phyloP scores from a whole-genome alignment of 148 eudicot genomes.

The Camellia granthamiana region DNA sequence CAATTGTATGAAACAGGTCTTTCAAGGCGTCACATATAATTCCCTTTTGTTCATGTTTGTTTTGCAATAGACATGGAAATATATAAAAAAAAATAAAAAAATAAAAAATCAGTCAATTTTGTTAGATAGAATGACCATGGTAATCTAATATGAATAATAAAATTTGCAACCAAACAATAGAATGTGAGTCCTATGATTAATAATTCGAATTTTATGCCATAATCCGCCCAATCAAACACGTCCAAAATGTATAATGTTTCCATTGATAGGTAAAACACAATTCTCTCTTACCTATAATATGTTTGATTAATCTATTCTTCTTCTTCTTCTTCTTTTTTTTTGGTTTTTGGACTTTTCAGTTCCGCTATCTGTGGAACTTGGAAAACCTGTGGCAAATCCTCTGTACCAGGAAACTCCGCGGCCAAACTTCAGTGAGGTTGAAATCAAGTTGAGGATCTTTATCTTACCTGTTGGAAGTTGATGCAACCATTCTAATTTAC shows the following conservation, averaged over 20 bases:
- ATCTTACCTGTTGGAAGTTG: neutral
- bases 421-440: constrained; percentile 60
- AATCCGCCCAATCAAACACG: too few relatives aligned
- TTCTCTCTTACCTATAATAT: neutral
- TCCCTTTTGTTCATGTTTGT: too few relatives aligned
- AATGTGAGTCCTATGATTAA: too few relatives aligned
- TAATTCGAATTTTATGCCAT: too few relatives aligned
- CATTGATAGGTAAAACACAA: neutral
- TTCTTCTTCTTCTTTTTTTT: neutral
- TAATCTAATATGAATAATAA: too few relatives aligned
- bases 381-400: constrained; percentile 64
- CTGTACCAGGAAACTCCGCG: constrained; percentile 60
- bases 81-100: too few relatives aligned
- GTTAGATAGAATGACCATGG: too few relatives aligned
- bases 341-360: constrained; percentile 33
- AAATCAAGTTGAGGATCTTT: constrained; percentile 11
- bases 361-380: constrained; percentile 53
- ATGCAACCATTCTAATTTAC: constrained; percentile 7
- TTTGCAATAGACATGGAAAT: too few relatives aligned
- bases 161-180: too few relatives aligned
- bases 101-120: too few relatives aligned
- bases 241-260: neutral
- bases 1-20: too few relatives aligned
- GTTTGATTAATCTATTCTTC: neutral
- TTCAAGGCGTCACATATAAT: too few relatives aligned